Evolutionary conservation across 352 stramenopile species (phyloP).

Genomic region (Halophytophthora batemanensis): DNA sequence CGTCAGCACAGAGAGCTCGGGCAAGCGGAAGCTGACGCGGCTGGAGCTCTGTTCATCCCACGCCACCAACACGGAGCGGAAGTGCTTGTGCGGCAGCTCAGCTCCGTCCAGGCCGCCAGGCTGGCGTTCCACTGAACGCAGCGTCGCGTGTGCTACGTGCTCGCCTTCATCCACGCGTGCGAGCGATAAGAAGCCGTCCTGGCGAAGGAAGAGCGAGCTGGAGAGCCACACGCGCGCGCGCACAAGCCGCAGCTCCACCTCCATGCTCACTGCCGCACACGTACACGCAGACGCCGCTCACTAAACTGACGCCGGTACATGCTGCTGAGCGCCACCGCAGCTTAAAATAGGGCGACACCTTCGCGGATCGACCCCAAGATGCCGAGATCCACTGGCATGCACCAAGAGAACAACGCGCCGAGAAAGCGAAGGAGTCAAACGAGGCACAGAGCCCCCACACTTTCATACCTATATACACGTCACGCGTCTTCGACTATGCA

Average conservation of each 20-base stretch:
- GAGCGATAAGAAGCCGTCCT: constrained; percentile 43
- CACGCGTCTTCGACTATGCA: neutral
- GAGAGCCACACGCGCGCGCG: constrained; percentile 41
- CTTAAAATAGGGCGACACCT: neutral
- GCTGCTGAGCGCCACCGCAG: neutral
- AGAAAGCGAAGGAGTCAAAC: too few relatives aligned
- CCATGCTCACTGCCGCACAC: constrained; percentile 11
- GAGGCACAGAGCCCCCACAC: too few relatives aligned
- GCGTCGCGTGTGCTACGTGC: constrained; percentile 22
- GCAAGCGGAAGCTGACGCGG: constrained; percentile 17
- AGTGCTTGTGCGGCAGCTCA: constrained; percentile 5
- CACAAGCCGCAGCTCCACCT: constrained; percentile 33
- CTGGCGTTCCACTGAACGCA: constrained; percentile 16
- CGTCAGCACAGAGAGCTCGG: too few relatives aligned
- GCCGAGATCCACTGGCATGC: too few relatives aligned
- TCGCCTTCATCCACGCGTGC: constrained; percentile 18
- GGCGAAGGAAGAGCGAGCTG: constrained; percentile 14
- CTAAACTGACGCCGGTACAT: too few relatives aligned
- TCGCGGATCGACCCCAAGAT: too few relatives aligned
- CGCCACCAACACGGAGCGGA: constrained; percentile 21
- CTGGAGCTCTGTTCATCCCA: constrained; percentile 19
- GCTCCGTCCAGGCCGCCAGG: constrained; percentile 6
- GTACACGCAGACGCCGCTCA: neutral
- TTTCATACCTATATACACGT: constrained; percentile 2
- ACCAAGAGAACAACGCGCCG: too few relatives aligned